phyloP scores from a whole-genome alignment of 2,329 filamentous ascomycete species.

The Aspergillus pseudoglaucus region DNA sequence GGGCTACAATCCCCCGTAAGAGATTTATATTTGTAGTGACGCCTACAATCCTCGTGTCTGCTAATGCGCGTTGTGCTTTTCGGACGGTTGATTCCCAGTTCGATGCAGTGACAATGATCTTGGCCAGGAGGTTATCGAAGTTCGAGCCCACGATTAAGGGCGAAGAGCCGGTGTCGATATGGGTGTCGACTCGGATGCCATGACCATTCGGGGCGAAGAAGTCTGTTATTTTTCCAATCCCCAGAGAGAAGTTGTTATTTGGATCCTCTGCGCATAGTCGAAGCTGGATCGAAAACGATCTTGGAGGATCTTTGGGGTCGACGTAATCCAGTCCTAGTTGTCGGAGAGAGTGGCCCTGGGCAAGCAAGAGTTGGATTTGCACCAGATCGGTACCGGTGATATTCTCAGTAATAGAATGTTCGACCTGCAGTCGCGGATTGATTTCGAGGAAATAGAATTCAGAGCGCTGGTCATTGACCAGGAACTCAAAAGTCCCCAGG shows the following conservation, averaged over 20 bases:
- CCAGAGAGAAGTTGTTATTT: conserved; percentile 48
- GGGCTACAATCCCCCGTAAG: conserved; percentile 48
- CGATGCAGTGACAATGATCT: conserved; percentile 51
- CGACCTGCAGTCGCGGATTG: conserved; percentile 56
- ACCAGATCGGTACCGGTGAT: conserved; percentile 52
- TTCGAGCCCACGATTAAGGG: conserved; percentile 44
- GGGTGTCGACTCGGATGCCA: conserved; percentile 53
- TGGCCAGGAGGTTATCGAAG: conserved; percentile 55
- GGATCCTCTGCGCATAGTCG: conserved; percentile 54
- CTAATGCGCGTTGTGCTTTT: conserved; percentile 51
- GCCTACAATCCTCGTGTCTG: conserved; percentile 50
- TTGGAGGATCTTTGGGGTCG: conserved; percentile 24
- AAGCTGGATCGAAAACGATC: conserved; percentile 47
- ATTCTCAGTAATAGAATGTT: conserved; percentile 56
- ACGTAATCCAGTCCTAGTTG: conserved; percentile 27
- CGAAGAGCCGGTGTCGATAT: conserved; percentile 40
- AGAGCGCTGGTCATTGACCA: conserved; percentile 45
- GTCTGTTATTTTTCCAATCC: conserved; percentile 53
- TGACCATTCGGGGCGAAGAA: conserved; percentile 53
- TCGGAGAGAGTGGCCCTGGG: conserved; percentile 43
- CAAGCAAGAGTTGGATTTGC: conserved; percentile 47
- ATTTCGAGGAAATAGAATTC: conserved; percentile 57
- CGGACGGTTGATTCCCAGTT: conserved; percentile 47
- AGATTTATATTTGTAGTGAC: conserved; percentile 54
- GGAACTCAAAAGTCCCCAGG: conserved; percentile 60